These are phyloP conservation scores for Heterobasidion occidentale DNA, from an alignment of 1,284 basidiomycete species.

Conservation along the genomic window DNA sequence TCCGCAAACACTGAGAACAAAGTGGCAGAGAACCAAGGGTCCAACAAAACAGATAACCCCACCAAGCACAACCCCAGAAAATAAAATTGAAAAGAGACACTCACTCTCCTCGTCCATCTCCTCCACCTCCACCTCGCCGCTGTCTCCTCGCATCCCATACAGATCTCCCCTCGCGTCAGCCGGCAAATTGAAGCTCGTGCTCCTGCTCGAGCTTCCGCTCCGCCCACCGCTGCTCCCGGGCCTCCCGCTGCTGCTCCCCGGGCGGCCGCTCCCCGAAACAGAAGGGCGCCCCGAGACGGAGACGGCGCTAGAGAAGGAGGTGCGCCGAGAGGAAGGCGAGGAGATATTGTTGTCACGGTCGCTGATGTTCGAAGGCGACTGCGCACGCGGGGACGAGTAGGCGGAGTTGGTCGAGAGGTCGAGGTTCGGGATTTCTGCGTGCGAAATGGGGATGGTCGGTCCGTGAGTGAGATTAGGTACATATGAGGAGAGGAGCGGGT, in stretches of 20 bases:
- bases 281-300: not conserved
- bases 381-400: conserved; percentile 11
- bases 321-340: conserved; percentile 68
- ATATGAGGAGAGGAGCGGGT: not conserved
- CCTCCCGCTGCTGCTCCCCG: not conserved
- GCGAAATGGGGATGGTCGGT: conserved; percentile 1
- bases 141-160: conserved; percentile 24
- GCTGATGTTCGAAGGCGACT: conserved; percentile 17
- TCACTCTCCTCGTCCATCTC: conserved; percentile 83
- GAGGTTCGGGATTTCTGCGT: not conserved
- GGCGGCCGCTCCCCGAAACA: not conserved
- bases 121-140: conserved; percentile 59
- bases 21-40: too few relatives aligned
- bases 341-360: conserved; percentile 40
- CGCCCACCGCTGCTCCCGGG: not conserved
- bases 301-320: conserved; percentile 52
- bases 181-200: conserved; percentile 78
- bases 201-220: conserved; percentile 56
- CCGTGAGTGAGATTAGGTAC: not conserved
- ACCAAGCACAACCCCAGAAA: not conserved
- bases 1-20: too few relatives aligned
- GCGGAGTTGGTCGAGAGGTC: conserved; percentile 10
- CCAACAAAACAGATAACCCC: not conserved
- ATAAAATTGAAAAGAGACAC: conserved; percentile 17
- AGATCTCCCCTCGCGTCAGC: conserved; percentile 56